Percentiles rank a stretch among this genome's conserved stretches.
Evolutionary conservation across 768 basidiomycete species (phyloP).

Genomic region (Amyloporia xantha): DNA sequence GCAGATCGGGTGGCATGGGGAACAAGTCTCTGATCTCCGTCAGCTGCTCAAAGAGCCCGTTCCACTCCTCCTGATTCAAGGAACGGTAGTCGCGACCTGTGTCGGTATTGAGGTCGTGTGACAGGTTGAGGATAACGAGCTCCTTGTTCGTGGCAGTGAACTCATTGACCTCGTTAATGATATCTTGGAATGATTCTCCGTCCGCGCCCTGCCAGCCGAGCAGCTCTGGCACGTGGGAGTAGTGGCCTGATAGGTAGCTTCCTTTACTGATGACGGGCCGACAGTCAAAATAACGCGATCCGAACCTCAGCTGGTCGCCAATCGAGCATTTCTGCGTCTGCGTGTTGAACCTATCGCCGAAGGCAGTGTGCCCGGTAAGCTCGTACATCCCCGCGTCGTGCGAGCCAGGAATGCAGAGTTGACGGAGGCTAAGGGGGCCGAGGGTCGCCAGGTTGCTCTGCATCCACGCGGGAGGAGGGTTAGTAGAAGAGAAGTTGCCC

Average conservation of each 20-base stretch:
- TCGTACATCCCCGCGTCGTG: background rate
- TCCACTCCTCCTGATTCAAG: background rate
- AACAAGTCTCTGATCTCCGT: background rate
- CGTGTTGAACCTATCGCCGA: background rate
- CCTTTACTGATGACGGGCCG: background rate
- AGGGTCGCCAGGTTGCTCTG: slow-evolving; percentile 1
- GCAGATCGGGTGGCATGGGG: background rate
- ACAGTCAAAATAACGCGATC: background rate
- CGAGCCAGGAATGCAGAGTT: background rate
- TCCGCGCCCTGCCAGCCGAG: background rate
- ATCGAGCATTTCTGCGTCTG: background rate
- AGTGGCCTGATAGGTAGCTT: background rate
- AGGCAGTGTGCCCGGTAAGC: background rate
- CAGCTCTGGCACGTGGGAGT: background rate
- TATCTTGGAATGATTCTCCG: background rate
- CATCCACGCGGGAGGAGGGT: slow-evolving; percentile 11
- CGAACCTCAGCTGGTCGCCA: background rate
- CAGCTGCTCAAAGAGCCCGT: background rate
- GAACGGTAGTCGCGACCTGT: background rate
- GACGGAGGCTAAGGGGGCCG: slow-evolving; percentile 8
- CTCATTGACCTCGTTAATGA: background rate
- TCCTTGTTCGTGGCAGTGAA: background rate
- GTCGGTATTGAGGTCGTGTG: background rate
- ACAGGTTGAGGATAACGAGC: background rate
- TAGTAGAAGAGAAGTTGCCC: slow-evolving; percentile 4